Conservation (phyloP, 352 stramenopile genomes). For the Pythium phragmiticola region DNA sequence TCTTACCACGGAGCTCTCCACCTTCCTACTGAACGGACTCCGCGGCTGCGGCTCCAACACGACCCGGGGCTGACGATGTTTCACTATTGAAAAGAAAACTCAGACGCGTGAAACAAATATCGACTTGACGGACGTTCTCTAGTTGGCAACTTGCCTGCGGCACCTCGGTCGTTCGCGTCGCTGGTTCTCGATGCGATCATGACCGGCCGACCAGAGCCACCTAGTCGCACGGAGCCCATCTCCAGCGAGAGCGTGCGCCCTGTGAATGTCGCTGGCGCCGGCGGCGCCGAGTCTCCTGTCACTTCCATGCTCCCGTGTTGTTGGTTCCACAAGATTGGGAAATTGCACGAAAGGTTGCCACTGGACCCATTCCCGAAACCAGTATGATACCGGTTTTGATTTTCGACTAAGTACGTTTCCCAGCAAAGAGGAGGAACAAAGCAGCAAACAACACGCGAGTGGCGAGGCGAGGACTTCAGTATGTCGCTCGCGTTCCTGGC, state of each 20-base stretch:
- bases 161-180: background rate
- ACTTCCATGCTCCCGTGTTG: conserved; percentile 12
- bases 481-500: conserved; percentile 93
- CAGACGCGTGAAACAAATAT: background rate
- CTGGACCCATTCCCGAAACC: background rate
- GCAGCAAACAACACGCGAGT: conserved; percentile 1
- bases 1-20: conserved; percentile 37
- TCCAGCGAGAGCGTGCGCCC: conserved; percentile 34
- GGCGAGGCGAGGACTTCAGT: conserved; percentile 2
- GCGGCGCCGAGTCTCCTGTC: background rate
- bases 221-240: conserved; percentile 56
- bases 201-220: conserved; percentile 44
- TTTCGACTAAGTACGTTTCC: conserved; percentile 5
- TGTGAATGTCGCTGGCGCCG: conserved; percentile 23
- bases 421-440: background rate
- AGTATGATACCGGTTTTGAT: conserved; percentile 4
- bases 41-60: conserved; percentile 36
- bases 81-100: background rate
- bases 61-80: conserved; percentile 25
- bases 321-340: background rate
- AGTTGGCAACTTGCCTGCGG: background rate
- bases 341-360: conserved; percentile 11
- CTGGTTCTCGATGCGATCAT: conserved; percentile 13
- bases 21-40: conserved; percentile 44
- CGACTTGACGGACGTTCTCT: no score